Base-by-base conservation (phyloP, 2,329 filamentous ascomycete genomes). In the Ophiosphaerella narmari region DNA sequence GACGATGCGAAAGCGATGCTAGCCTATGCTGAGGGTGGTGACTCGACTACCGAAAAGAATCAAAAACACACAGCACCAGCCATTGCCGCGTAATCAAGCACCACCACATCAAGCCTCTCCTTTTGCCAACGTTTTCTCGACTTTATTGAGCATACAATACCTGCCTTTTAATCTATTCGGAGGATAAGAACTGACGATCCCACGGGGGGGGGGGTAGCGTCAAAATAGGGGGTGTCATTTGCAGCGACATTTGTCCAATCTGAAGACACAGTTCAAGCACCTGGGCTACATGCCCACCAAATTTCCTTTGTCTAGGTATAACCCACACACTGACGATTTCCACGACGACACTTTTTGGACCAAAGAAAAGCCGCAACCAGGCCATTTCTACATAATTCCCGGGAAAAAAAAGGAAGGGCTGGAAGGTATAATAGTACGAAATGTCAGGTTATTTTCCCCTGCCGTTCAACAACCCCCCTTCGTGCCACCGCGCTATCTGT, bases 1-100 rank as follows among this genome's bases (percentile, higher is more conserved):
- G 68, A 72, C 31, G 68, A 71, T 21, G 69, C 69, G 1, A 70
- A 71, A 45, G 70, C 66, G 2, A 43, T 73, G 7, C 57, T 73
- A 8, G 63, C 69, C 4, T 73, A 63, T 31, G 68, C 67, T 1
- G 68, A 73, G 11, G 62, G 53, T 26, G 62, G 55, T 11, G 57
- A 55, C 16, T 46, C 43, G 9, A 34, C 43, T 12, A 41, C 14
- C 3, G 54, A 54, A 7, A 46, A 55, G 37, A 42, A 47, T 23
- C 48, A 59, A 8, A 48, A 46, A 14, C 38, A 32, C n/a, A 11
- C 46, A 26, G 43, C 50, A 12, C 43, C 52, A 5, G 50, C 46
- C 12, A 43, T 44, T 8, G 26, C 26, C 11, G 26, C 26, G 7
- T 29, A 29, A 8, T 9, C 26, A 29, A 29, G 4, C 26, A 29